Conservation (phyloP, 345 rosid species). For the Brassica incana region DNA sequence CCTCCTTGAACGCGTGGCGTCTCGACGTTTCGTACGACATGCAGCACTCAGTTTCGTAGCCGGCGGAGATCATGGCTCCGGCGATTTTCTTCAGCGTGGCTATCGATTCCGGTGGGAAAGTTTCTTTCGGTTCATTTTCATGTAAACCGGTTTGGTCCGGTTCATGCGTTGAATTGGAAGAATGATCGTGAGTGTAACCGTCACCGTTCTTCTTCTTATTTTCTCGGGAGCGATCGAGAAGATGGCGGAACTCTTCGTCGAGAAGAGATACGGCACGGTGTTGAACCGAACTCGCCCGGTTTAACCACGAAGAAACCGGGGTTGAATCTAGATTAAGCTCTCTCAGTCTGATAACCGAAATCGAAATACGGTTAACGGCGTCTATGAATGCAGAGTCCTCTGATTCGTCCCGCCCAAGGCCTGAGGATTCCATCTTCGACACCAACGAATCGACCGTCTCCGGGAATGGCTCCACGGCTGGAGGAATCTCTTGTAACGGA, state of each 20-base stretch:
- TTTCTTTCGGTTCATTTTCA: constrained; percentile 36
- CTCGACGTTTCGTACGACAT: constrained; percentile 49
- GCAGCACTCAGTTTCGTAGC: constrained; percentile 72
- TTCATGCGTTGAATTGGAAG: background rate
- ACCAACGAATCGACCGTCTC: constrained; percentile 52
- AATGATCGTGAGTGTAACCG: no score
- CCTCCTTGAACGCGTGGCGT: constrained; percentile 55
- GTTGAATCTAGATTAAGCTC: constrained; percentile 37
- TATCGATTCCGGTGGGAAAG: constrained; percentile 49
- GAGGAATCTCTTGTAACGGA: constrained; percentile 40
- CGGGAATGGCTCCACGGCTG: constrained; percentile 44
- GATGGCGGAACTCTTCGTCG: constrained; percentile 67
- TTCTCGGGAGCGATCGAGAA: constrained; percentile 47
- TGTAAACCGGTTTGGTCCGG: constrained; percentile 21
- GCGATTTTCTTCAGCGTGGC: constrained; percentile 52
- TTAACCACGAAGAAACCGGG: constrained; percentile 35
- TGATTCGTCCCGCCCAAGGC: constrained; percentile 42
- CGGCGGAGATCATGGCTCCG: constrained; percentile 60
- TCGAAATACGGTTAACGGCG: constrained; percentile 46
- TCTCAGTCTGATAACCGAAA: constrained; percentile 35
- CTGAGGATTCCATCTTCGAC: constrained; percentile 40
- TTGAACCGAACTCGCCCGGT: constrained; percentile 49
- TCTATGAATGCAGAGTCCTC: constrained; percentile 47
- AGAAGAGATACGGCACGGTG: constrained; percentile 59
- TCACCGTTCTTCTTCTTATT: background rate